Conservation (phyloP, 2,329 filamentous ascomycete species). For the Colletotrichum musae region DNA sequence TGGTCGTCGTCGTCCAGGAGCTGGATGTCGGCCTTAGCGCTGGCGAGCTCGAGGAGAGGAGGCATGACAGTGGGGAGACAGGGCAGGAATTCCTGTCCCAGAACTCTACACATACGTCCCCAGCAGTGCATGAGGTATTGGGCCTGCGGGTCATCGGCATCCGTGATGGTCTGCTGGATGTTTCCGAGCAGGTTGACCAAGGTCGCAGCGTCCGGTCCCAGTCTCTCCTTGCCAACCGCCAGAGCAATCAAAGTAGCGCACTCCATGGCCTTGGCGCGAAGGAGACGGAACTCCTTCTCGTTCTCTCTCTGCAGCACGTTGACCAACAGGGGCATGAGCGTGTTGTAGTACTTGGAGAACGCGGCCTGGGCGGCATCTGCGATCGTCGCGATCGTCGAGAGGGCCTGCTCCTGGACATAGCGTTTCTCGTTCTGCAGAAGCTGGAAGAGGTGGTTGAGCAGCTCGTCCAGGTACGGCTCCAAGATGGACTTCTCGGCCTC, state of each 20-base stretch:
- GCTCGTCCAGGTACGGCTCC: constrained; percentile 91
- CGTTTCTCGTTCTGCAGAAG: constrained; percentile 93
- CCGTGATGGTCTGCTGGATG: constrained; percentile 89
- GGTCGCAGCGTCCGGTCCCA: constrained; percentile 88
- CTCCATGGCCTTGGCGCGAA: constrained; percentile 98
- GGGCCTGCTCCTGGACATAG: constrained; percentile 96
- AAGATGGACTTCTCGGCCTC: constrained; percentile 94
- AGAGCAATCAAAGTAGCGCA: constrained; percentile 96
- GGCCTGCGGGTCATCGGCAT: constrained; percentile 94
- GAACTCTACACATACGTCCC: constrained; percentile 97
- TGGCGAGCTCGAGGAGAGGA: constrained; percentile 89
- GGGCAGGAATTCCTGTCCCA: constrained; percentile 90
- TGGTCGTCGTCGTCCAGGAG: constrained; percentile 95
- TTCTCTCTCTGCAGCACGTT: constrained; percentile 90
- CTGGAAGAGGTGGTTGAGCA: constrained; percentile 87
- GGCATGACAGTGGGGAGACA: constrained; percentile 96
- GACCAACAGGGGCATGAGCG: constrained; percentile 94
- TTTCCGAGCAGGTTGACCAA: constrained; percentile 89
- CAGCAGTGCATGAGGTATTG: constrained; percentile 99
- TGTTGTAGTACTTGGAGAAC: constrained; percentile 95
- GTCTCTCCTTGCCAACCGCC: constrained; percentile 92
- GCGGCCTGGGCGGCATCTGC: constrained; percentile 98
- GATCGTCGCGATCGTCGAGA: constrained; percentile 98
- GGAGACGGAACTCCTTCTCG: constrained; percentile 90
- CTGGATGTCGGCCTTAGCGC: constrained; percentile 97